Base-by-base conservation (phyloP, 495 filamentous ascomycete genomes). In the Ramalina intermedia region DNA sequence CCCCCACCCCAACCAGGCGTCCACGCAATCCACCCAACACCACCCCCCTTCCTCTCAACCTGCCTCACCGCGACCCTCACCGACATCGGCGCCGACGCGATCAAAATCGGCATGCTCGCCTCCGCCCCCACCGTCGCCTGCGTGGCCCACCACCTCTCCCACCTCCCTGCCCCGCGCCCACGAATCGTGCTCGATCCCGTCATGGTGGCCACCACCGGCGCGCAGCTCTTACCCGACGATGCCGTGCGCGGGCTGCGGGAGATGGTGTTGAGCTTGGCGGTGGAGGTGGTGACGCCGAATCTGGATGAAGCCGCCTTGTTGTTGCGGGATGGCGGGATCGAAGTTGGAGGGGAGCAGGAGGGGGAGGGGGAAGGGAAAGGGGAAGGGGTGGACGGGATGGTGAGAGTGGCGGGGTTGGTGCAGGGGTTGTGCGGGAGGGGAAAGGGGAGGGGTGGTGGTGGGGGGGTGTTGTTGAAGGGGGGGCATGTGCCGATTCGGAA, bases 61-160 rank as follows among this genome's bases (percentile, higher is more conserved):
- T 85, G 91, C 59, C 87, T 98, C 47, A 80, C 86, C 68, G 83
- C 83, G 29, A 81, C 79, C 17, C 67, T 95, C 12, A 76, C 79
- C 8, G 90, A 96, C 68, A 75, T 98, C 53, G 83, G 83, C 1
- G 80, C 82, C 6, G 86, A 94, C 68, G 86, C 93, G 44, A 79
- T 98, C 52, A 98, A 98, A 63, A 84, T 84, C 24, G 90, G 90
- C 26, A 96, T 98, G 90, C 74, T 98, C 38, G 84, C 85, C 11
- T 87, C 84, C 12, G 76, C 80, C 20, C 78, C 75, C 49, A 88
- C 80, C 1, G 81, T 94, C 55, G 70, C 80, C 49, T 72, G 82
- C 37, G 81, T 95, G 43, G 84, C 84, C 35, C 27, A 12, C 27
- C 11, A 12, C 6, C 27, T 33, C 27, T 7, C 27, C 27, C 3